Base-by-base conservation (phyloP, 164 flowering plant species). In the Sedum album region DNA sequence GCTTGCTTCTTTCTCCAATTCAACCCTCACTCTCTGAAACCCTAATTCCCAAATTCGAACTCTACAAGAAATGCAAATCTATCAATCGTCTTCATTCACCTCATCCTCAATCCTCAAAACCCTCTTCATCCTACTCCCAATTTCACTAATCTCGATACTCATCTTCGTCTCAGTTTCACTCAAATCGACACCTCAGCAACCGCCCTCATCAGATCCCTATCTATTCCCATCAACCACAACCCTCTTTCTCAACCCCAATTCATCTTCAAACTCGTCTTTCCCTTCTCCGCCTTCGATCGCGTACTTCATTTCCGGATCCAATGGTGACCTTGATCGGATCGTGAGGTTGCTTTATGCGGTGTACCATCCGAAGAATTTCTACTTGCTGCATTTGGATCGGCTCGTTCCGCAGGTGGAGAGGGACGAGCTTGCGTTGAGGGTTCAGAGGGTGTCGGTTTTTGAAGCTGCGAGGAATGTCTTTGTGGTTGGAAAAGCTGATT, bases 341-440 rank as follows among this genome's bases (percentile, higher is more conserved):
- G 74, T 89, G 46, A 86, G 96, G 5, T 86, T 94, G 5, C 85
- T 93, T 55, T 72, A 20, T 73, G 76, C 97, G 38, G 44, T 78
- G 23, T 91, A 91, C 79, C 97, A 91, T 62, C 97, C 96, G 25
- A 76, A 66, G 11, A 91, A 91, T 76, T 82, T 72, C 28, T 93
- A 91, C 76, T 84, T 93, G 8, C 91, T 93, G 66, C 96, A 91
- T 74, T 86, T 93, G 26, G 97, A 93, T 74, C 77, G 51, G 48
- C 69, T 80, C 39, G 90, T 89, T 31, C 60, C 84, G 1, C 84
- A 84, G 11, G 0, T 73, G 0, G 88, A 87, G 13, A 83, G 93
- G 4, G 82, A 76, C 30, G 18, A 36, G 0, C 80, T 94, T n/a
- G 95, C 91, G 8, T 26, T 80, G 66, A 17, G 75, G 0, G 83